Evolutionary conservation across 2,329 filamentous ascomycete species (phyloP), one percentile per base, ranked within the genome.

Genomic region (Sporothrix phasma): DNA sequence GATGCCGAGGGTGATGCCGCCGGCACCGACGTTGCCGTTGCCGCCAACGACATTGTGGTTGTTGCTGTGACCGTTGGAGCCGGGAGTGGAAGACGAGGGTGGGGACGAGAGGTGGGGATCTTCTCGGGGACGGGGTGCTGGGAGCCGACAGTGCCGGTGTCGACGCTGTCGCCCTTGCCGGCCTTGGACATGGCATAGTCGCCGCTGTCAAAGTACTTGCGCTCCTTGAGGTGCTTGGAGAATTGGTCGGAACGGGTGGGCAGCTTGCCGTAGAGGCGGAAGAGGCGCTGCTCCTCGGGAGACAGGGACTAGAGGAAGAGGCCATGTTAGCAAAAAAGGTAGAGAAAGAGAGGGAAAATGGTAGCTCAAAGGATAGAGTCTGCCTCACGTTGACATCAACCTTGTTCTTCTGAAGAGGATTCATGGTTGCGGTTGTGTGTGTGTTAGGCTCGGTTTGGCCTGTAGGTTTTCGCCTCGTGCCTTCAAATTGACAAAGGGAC

Each of bases 351-450:
- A 34, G 15, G n/a, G 15, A 26, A 46, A 11, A 34, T n/a, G 24
- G 43, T 5, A 31, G 19, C 19, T 10, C 3, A 43, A 37, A n/a
- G 17, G 11, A 54, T 10, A 6, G n/a, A 34, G 26, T 43, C 10
- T 19, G n/a, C 90, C n/a, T 80, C 80, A 97, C 94, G 81, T 84
- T 92, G 78, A 97, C 84, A 78, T 99, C 94, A 73, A 97, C 84
- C 83, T 99, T 97, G 84, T 97, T 97, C 84, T 96, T 92, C 83
- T 97, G 90, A 76, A 92, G 91, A 71, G 93, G 93, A 77, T 97
- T 97, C 91, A 97, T 65, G n/a, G 31, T 46, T 41, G 45, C 45
- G 45, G 51, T 29, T 43, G 34, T 53, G 24, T 59, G 54, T 41
- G 37, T 31, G 22, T 46, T 43, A 39, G 17, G 39, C 24, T 45